A percentile compares a stretch with the other conserved stretches of the same genome.
Evolutionary conservation across 257 asterid genomes (phyloP).

Genomic region (Solanum bulbocastanum): DNA sequence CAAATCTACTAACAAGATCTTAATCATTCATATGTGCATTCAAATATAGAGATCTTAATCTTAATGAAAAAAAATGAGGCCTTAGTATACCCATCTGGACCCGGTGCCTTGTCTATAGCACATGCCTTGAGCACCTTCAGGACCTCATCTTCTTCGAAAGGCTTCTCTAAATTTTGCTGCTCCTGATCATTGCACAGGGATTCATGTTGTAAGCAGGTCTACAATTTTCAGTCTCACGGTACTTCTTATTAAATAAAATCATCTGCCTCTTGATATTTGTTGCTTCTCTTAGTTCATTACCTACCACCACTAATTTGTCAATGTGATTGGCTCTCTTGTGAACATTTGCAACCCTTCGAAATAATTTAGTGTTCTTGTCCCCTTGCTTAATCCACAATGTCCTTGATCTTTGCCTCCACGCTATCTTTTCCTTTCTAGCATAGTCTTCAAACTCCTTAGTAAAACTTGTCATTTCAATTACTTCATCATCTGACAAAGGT

Average conservation of each 20-base stretch:
- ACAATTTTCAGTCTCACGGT: background rate
- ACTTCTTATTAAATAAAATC: background rate
- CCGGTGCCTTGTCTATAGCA: background rate
- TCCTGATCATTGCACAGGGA: background rate
- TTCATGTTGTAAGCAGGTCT: background rate
- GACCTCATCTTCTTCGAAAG: background rate
- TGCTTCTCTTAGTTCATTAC: background rate
- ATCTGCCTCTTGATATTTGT: background rate
- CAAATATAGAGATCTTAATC: no score
- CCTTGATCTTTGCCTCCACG: background rate
- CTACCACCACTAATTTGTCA: background rate
- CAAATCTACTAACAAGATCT: no score
- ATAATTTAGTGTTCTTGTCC: background rate
- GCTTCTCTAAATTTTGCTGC: background rate
- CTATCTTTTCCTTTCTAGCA: background rate
- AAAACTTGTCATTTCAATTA: background rate
- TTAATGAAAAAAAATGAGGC: background rate
- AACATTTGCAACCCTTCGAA: background rate
- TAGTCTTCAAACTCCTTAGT: background rate
- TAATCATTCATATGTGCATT: no score
- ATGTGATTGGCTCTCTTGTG: background rate
- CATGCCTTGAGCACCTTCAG: background rate
- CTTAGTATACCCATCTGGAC: background rate
- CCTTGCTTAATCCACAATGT: background rate
- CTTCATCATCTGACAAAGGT: background rate